Evolutionary conservation across 805 yeast genomes (phyloP).

Genomic region (Saturnispora mendoncae): DNA sequence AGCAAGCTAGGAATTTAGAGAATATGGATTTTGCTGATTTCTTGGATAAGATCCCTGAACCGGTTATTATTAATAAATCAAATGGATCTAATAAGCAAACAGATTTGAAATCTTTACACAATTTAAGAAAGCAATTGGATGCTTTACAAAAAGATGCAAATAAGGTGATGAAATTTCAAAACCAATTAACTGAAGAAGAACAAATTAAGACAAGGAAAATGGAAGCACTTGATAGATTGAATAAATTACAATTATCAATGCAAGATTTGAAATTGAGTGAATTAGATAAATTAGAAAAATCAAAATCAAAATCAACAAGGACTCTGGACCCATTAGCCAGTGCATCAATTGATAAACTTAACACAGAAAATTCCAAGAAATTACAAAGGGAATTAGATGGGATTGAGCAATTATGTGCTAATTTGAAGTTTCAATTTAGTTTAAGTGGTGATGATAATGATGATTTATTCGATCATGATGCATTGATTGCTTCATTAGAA

Average conservation of each 20-base stretch:
- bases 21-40: constrained; percentile 67
- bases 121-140: constrained; percentile 48
- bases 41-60: constrained; percentile 13
- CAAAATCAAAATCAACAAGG: constrained; percentile 9
- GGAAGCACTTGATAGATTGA: constrained; percentile 62
- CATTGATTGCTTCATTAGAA: constrained; percentile 23
- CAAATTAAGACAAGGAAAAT: constrained; percentile 50
- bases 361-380: constrained; percentile 16
- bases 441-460: constrained; percentile 20
- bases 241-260: constrained; percentile 48
- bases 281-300: constrained; percentile 8
- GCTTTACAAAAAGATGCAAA: constrained; percentile 66
- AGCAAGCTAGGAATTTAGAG: constrained; percentile 79
- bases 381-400: constrained; percentile 19
- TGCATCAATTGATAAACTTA: constrained; percentile 3
- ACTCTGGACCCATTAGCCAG: constrained; percentile 25
- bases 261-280: constrained; percentile 18
- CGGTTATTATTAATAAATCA: constrained; percentile 3
- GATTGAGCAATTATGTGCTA: constrained; percentile 22
- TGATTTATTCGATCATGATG: constrained; percentile 14
- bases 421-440: constrained; percentile 22
- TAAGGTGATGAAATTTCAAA: constrained; percentile 61
- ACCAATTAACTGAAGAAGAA: constrained; percentile 39
- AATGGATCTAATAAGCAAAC: constrained; percentile 28
- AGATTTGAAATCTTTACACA: constrained; percentile 47